Percentiles rank a stretch among this genome's conserved stretches.
Evolutionary conservation across 106 monocot species (phyloP).

Genomic region (Platanthera guangdongensis): DNA sequence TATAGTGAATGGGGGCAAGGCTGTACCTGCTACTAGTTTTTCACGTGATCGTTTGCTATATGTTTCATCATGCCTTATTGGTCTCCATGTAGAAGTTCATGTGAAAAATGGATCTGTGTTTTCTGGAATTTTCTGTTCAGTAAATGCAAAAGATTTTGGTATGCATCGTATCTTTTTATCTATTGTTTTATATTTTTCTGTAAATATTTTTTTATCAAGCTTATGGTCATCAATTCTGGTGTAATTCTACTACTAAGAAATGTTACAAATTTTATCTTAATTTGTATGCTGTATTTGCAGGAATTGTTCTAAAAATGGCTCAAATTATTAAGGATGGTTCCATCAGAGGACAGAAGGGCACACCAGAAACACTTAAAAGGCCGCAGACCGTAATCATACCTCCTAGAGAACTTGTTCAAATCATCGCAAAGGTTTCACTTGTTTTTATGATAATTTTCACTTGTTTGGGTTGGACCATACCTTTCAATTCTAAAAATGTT

Average conservation of each 20-base stretch:
- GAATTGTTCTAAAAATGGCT: constrained; percentile 87
- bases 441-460: constrained; percentile 5
- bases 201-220: too few relatives aligned
- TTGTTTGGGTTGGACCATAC: constrained; percentile 4
- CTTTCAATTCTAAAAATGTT: not conserved
- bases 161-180: too few relatives aligned
- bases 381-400: constrained; percentile 89
- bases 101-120: too few relatives aligned
- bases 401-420: constrained; percentile 75
- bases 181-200: too few relatives aligned
- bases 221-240: too few relatives aligned
- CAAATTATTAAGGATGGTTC: constrained; percentile 67
- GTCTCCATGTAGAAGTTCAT: too few relatives aligned
- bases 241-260: too few relatives aligned
- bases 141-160: too few relatives aligned
- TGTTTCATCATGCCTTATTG: constrained; percentile 43
- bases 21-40: constrained; percentile 23
- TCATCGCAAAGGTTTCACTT: constrained; percentile 74
- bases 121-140: too few relatives aligned
- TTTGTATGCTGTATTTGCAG: constrained; percentile 31
- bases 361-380: constrained; percentile 34
- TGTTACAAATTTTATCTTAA: too few relatives aligned
- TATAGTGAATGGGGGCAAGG: constrained; percentile 44
- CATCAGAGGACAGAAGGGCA: constrained; percentile 39
- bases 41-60: constrained; percentile 75